These are phyloP conservation scores for Geotrichum candidum DNA, from an alignment of 1,139 yeast genomes.

Conservation along the genomic window DNA sequence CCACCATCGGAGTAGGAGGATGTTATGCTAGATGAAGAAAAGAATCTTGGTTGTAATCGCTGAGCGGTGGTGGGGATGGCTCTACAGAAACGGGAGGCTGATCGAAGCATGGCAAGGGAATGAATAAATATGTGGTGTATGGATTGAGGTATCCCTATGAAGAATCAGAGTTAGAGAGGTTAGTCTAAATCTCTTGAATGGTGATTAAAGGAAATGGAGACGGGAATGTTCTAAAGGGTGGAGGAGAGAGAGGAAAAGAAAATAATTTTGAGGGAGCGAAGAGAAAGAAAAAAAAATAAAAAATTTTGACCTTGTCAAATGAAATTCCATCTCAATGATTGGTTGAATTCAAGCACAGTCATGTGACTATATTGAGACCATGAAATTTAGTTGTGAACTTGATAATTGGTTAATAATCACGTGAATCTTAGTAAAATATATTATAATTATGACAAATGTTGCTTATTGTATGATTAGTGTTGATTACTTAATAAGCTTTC, in stretches of 20 bases:
- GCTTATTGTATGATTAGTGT: not conserved
- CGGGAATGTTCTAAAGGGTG: not conserved
- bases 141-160: not conserved
- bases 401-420: slow-evolving; percentile 1
- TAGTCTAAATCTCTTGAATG: not conserved
- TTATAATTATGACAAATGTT: not conserved
- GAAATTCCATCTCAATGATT: slow-evolving; percentile 10
- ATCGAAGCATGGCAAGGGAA: slow-evolving; percentile 11
- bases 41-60: slow-evolving; percentile 10
- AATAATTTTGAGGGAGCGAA: not conserved
- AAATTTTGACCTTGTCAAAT: not conserved
- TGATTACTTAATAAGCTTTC: not conserved
- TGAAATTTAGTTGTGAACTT: not conserved
- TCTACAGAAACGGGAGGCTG: slow-evolving; percentile 13
- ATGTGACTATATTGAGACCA: not conserved
- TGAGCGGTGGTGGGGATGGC: slow-evolving; percentile 9
- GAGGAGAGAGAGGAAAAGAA: slow-evolving; percentile 2
- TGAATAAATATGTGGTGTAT: not conserved
- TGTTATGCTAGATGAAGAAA: slow-evolving; percentile 13
- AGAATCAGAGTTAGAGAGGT: not conserved
- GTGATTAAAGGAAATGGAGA: not conserved
- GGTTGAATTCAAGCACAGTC: not conserved
- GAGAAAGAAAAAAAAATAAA: not conserved
- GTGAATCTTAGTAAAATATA: not conserved
- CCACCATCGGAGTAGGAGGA: slow-evolving; percentile 14